Conservation (phyloP, 768 basidiomycete species). For the Phanerodontia chrysosporium region DNA sequence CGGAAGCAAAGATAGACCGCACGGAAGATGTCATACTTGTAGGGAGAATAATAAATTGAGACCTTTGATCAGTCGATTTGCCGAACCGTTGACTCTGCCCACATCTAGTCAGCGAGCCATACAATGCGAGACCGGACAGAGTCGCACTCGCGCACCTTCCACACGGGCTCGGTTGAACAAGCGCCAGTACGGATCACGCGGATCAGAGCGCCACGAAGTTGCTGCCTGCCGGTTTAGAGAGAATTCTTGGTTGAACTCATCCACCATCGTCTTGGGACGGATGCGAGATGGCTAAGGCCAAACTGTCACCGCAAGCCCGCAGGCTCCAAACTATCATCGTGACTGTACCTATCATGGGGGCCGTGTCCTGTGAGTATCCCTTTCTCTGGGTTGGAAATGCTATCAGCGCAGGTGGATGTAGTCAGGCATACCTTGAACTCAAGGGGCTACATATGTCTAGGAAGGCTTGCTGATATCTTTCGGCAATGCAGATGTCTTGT, state of each 20-base stretch:
- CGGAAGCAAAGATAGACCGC: too few species aligned
- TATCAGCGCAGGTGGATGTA: too few species aligned
- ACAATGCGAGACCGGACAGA: too few species aligned
- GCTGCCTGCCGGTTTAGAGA: background rate
- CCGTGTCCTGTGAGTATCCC: constrained; percentile 50
- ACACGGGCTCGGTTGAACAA: too few species aligned
- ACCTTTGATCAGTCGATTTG: too few species aligned
- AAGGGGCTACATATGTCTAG: too few species aligned
- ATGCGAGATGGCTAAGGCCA: background rate
- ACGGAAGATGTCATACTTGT: too few species aligned
- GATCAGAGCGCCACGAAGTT: constrained; percentile 5
- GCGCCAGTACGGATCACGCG: background rate
- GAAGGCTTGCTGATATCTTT: background rate
- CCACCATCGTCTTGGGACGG: background rate
- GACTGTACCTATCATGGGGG: constrained; percentile 60
- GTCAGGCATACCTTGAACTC: too few species aligned
- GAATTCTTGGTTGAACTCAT: background rate
- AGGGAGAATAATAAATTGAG: too few species aligned
- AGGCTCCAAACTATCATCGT: constrained; percentile 53
- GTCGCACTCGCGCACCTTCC: too few species aligned
- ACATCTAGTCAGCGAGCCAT: too few species aligned
- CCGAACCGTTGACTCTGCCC: too few species aligned
- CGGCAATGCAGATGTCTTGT: constrained; percentile 49
- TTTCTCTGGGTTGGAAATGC: background rate
- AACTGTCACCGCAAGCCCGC: constrained; percentile 40